Conservation (phyloP, 306 rosid species). For the Datisca glomerata region DNA sequence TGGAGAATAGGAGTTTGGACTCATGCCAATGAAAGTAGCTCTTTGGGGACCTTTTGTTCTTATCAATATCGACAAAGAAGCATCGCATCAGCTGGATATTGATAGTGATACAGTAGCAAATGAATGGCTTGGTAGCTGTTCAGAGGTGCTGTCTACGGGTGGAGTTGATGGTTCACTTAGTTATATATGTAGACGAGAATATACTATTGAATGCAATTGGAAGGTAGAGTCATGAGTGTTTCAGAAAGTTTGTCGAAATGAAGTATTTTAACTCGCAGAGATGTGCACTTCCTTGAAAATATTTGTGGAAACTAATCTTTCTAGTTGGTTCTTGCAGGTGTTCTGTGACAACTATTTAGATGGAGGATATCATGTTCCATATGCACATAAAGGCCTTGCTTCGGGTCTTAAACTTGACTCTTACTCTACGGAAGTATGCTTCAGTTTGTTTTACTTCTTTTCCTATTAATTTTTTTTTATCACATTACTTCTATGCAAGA, state of each 20-base stretch:
- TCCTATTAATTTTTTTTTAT: too few species aligned
- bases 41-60: conserved; percentile 83
- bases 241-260: neutral
- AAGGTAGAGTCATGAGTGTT: conserved; percentile 55
- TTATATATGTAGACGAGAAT: conserved; percentile 64
- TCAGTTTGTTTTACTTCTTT: conserved; percentile 13
- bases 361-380: conserved; percentile 93
- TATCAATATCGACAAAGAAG: conserved; percentile 46
- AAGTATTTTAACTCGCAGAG: neutral
- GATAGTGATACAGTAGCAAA: conserved; percentile 25
- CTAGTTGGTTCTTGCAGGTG: conserved; percentile 33
- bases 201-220: conserved; percentile 87
- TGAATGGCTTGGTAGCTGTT: conserved; percentile 83
- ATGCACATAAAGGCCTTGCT: conserved; percentile 82
- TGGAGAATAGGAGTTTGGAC: conserved; percentile 78
- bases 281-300: neutral
- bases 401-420: conserved; percentile 69
- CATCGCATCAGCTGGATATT: conserved; percentile 14
- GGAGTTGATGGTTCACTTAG: conserved; percentile 63
- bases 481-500: too few species aligned
- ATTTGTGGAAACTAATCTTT: neutral
- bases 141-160: conserved; percentile 38
- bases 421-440: conserved; percentile 56
- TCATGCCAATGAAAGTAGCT: conserved; percentile 52
- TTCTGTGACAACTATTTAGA: conserved; percentile 95